phyloP scores from a whole-genome alignment of 805 yeast species.

The Myxozyma mucilagina region DNA sequence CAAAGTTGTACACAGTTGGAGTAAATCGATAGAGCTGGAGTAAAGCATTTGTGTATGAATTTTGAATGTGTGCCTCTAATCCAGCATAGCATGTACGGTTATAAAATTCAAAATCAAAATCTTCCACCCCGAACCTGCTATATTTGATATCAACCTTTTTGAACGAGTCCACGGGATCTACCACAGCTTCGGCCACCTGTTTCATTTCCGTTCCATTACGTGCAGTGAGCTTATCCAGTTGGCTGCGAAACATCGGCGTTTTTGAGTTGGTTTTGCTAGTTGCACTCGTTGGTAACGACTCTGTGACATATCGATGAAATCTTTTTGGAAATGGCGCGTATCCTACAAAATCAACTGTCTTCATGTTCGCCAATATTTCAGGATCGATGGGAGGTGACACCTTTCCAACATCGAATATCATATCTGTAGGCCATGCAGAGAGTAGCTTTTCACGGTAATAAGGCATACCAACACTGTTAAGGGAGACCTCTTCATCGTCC shows the following conservation, averaged over 20 bases:
- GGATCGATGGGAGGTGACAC: conserved; percentile 57
- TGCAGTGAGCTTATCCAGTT: conserved; percentile 25
- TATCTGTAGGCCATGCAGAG: conserved; percentile 75
- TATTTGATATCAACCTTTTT: conserved; percentile 73
- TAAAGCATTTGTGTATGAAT: conserved; percentile 73
- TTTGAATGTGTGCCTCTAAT: conserved; percentile 82
- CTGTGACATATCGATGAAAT: conserved; percentile 38
- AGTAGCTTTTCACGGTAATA: conserved; percentile 73
- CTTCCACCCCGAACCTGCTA: conserved; percentile 88
- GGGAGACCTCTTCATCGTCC: conserved; percentile 45
- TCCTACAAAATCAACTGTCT: conserved; percentile 43
- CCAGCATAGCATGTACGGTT: conserved; percentile 77
- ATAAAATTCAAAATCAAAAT: conserved; percentile 76
- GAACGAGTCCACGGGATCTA: conserved; percentile 44
- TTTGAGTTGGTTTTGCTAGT: conserved; percentile 14
- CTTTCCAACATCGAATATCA: conserved; percentile 63
- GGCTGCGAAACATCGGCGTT: conserved; percentile 32
- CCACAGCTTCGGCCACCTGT: conserved; percentile 11
- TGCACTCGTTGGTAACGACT: conserved; percentile 31
- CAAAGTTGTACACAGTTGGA: conserved; percentile 68
- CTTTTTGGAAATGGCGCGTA: conserved; percentile 55
- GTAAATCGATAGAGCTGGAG: conserved; percentile 78
- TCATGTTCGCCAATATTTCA: conserved; percentile 46
- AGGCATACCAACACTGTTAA: conserved; percentile 81
- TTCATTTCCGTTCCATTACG: conserved; percentile 8